A percentile compares a stretch with the other conserved stretches of the same genome.
Evolutionary conservation across 2,329 filamentous ascomycete species (phyloP).

Genomic region (Amauroascus verrucosus): DNA sequence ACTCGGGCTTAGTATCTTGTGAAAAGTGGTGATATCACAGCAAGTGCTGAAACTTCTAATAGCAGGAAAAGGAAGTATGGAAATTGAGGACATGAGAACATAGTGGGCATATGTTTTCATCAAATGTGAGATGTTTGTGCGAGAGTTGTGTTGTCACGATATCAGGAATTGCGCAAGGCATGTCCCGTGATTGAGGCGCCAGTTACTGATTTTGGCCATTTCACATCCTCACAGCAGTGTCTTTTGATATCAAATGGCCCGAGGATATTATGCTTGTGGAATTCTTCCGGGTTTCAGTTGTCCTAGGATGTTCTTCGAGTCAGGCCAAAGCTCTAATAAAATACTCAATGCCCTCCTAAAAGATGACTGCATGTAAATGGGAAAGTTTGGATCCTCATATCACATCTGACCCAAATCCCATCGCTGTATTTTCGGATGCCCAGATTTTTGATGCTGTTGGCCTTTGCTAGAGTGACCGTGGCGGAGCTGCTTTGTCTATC

Average conservation of each 20-base stretch:
- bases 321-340: no score
- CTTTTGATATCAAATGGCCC: background rate
- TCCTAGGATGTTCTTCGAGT: background rate
- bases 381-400: background rate
- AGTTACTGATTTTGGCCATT: constrained; percentile 1
- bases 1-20: background rate
- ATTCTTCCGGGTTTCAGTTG: background rate
- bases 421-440: no score
- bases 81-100: background rate
- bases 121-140: background rate
- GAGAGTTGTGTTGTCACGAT: constrained; percentile 2
- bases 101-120: background rate
- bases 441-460: no score
- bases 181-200: constrained; percentile 1
- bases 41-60: background rate
- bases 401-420: background rate
- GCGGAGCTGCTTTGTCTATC: no score
- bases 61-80: background rate
- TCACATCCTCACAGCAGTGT: background rate
- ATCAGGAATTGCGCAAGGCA: constrained; percentile 1
- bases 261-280: no score
- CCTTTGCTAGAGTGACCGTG: no score
- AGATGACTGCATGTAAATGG: background rate
- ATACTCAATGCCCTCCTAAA: background rate
- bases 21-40: background rate